Conservation (phyloP, 768 basidiomycete species). For the Podaxis rugospora region DNA sequence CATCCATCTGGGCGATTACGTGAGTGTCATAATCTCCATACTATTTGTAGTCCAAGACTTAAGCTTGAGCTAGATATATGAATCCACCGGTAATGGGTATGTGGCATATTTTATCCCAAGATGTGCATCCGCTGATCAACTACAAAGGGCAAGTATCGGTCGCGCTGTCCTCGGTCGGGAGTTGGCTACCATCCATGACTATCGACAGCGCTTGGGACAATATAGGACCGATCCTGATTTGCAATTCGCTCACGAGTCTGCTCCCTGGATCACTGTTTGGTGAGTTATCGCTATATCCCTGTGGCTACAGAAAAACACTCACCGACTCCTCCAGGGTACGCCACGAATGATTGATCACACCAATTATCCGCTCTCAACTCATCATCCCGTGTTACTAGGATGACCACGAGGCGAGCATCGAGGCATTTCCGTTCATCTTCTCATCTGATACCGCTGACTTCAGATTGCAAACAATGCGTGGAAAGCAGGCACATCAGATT, state of each 20-base stretch:
- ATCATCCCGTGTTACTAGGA: constrained; percentile 28
- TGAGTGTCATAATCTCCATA: constrained; percentile 20
- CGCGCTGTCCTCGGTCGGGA: constrained; percentile 41
- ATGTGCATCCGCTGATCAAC: not conserved
- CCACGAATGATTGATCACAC: not conserved
- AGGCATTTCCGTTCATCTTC: not conserved
- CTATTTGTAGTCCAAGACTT: not conserved
- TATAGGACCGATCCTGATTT: constrained; percentile 51
- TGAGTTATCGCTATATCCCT: constrained; percentile 15
- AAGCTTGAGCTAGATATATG: constrained; percentile 37
- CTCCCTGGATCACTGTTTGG: constrained; percentile 56
- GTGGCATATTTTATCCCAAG: not conserved
- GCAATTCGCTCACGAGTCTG: constrained; percentile 41
- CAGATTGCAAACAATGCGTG: constrained; percentile 53
- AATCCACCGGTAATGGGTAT: constrained; percentile 34
- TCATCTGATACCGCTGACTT: not conserved
- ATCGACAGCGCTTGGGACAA: constrained; percentile 45
- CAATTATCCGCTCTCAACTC: not conserved
- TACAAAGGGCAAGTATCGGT: not conserved
- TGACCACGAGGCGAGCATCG: constrained; percentile 40
- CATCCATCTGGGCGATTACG: constrained; percentile 58
- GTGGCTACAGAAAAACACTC: not conserved
- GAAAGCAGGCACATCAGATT: constrained; percentile 52
- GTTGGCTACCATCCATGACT: constrained; percentile 54
- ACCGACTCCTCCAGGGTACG: not conserved